Percentiles rank a stretch among this genome's conserved stretches.
phyloP scores from a whole-genome alignment of 2,329 filamentous ascomycete genomes.

The Mycocentrospora acerina region DNA sequence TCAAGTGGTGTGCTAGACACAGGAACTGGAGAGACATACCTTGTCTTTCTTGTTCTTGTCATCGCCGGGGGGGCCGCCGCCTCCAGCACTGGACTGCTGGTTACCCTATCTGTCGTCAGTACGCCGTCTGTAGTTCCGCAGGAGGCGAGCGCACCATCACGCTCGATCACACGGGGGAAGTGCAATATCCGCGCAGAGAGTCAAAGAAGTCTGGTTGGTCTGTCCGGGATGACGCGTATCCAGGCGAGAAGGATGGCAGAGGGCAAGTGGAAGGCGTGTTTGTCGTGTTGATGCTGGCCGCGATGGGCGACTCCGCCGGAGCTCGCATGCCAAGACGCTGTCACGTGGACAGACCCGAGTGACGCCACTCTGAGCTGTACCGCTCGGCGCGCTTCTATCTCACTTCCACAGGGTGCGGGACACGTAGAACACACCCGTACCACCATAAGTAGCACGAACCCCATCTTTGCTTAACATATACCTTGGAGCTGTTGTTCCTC shows the following conservation, averaged over 20 bases:
- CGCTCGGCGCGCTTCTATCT: constrained; percentile 23
- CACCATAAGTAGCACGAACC: neutral
- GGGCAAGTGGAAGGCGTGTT: constrained; percentile 27
- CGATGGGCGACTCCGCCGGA: constrained; percentile 24
- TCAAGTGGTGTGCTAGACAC: neutral
- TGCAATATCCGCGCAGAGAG: constrained; percentile 2
- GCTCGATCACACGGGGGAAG: constrained; percentile 17
- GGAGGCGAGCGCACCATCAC: constrained; percentile 36
- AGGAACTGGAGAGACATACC: constrained; percentile 28
- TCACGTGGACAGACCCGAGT: too few relatives aligned
- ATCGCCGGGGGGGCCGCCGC: constrained; percentile 66
- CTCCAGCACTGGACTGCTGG: constrained; percentile 83
- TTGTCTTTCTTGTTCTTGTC: constrained; percentile 88
- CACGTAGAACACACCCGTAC: constrained; percentile 30
- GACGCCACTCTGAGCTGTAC: constrained; percentile 28
- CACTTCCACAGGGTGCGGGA: constrained; percentile 34
- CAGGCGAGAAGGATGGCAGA: constrained; percentile 17
- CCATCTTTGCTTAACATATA: too few relatives aligned
- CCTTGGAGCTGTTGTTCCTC: neutral
- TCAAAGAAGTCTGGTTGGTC: neutral
- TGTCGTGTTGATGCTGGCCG: constrained; percentile 30
- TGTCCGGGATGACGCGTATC: neutral
- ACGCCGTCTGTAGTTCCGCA: constrained; percentile 35
- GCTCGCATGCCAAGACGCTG: constrained; percentile 17
- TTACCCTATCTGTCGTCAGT: constrained; percentile 62